These are phyloP conservation scores for Laguncularia racemosa DNA, from an alignment of 345 rosid species.

Conservation along the genomic window DNA sequence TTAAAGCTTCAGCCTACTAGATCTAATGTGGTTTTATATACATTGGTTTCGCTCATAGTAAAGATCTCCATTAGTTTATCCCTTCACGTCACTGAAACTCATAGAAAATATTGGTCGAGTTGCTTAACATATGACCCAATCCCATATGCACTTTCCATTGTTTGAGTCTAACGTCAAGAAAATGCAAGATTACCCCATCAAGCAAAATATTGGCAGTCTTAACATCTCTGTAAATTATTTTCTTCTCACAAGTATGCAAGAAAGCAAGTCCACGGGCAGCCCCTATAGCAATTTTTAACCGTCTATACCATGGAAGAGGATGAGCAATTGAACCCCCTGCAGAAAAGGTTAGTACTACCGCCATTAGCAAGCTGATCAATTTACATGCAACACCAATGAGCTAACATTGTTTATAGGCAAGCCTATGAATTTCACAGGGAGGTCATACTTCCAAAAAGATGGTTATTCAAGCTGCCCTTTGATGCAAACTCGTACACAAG, in stretches of 20 bases:
- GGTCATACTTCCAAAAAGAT: constrained; percentile 12
- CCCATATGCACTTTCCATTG: too few relatives aligned
- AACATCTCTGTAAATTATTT: neutral
- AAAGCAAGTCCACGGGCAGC: neutral
- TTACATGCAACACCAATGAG: too few relatives aligned
- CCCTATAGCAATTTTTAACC: neutral
- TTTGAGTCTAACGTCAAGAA: too few relatives aligned
- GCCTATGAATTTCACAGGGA: too few relatives aligned
- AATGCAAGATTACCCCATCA: constrained; percentile 1
- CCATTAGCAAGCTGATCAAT: too few relatives aligned
- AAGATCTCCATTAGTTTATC: too few relatives aligned
- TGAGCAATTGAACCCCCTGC: neutral
- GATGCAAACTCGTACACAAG: constrained; percentile 5
- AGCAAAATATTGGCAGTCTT: neutral
- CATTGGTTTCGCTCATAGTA: too few relatives aligned
- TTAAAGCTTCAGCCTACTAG: too few relatives aligned
- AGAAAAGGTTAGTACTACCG: neutral
- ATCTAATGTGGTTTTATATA: too few relatives aligned
- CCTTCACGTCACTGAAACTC: too few relatives aligned
- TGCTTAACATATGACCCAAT: too few relatives aligned
- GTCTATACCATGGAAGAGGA: neutral
- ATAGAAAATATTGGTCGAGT: too few relatives aligned
- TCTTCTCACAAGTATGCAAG: neutral
- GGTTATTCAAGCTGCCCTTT: constrained; percentile 12
- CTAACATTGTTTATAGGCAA: neutral